Percentiles rank a stretch among this genome's conserved stretches.
Evolutionary conservation across 2,329 filamentous ascomycete species (phyloP).

Genomic region (Kalmusia sp.): DNA sequence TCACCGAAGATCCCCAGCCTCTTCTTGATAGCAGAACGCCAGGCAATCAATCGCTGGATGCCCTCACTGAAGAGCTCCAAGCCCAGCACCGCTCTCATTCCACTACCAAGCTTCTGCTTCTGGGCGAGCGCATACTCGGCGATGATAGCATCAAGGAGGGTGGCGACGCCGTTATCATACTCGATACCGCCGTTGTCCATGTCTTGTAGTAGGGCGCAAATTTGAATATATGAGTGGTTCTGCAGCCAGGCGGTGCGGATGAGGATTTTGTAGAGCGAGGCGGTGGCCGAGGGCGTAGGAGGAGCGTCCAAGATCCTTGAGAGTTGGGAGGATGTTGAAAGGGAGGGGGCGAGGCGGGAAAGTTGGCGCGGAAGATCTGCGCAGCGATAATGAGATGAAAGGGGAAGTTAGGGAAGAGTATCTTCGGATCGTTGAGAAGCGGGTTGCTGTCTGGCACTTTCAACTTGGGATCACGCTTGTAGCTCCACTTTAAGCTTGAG

Average conservation of each 20-base stretch:
- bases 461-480: background rate
- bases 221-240: conserved; percentile 63
- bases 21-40: conserved; percentile 36
- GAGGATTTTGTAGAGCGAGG: conserved; percentile 73
- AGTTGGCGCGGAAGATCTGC: conserved; percentile 63
- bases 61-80: conserved; percentile 46
- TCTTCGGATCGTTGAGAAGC: conserved; percentile 52
- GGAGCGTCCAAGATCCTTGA: conserved; percentile 72
- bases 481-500: conserved; percentile 1
- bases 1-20: conserved; percentile 35
- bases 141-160: conserved; percentile 46
- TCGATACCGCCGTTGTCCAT: conserved; percentile 70
- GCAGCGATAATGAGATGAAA: conserved; percentile 66
- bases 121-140: conserved; percentile 29
- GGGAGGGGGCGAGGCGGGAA: conserved; percentile 67
- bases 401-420: conserved; percentile 71
- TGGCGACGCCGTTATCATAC: conserved; percentile 59
- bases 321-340: conserved; percentile 68
- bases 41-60: conserved; percentile 35
- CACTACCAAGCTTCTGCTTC: conserved; percentile 33
- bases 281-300: conserved; percentile 75
- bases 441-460: conserved; percentile 1
- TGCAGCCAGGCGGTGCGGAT: conserved; percentile 68
- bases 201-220: conserved; percentile 66
- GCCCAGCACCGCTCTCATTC: conserved; percentile 36